Percentiles rank a stretch among this genome's conserved stretches.
phyloP scores from a whole-genome alignment of 176 grass and related monocot species.

The Carex myosuroides region DNA sequence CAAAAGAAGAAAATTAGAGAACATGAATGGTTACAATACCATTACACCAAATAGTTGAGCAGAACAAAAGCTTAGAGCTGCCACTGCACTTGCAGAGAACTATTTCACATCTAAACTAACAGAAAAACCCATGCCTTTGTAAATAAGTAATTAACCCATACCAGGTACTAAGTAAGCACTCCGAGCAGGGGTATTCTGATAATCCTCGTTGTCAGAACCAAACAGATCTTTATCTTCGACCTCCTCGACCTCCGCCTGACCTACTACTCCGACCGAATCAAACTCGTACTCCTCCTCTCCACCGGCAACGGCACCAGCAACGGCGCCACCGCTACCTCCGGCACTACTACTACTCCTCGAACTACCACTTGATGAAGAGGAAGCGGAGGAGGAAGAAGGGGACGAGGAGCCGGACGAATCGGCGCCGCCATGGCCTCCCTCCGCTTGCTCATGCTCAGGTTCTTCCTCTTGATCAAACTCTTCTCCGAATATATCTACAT shows the following conservation, averaged over 20 bases:
- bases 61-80: neutral
- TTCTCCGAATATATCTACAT: constrained; percentile 63
- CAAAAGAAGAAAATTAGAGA: neutral
- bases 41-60: neutral
- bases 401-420: constrained; percentile 75
- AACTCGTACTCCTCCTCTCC: constrained; percentile 42
- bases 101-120: neutral
- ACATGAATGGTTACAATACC: neutral
- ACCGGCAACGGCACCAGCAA: constrained; percentile 18
- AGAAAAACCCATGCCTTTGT: neutral
- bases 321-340: constrained; percentile 37
- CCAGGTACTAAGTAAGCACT: constrained; percentile 73
- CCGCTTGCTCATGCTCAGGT: constrained; percentile 22
- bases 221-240: constrained; percentile 80
- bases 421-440: constrained; percentile 40
- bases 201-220: constrained; percentile 86
- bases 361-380: constrained; percentile 49
- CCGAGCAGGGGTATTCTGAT: constrained; percentile 56
- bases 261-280: constrained; percentile 17
- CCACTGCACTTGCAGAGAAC: neutral
- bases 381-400: constrained; percentile 65
- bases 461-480: constrained; percentile 37
- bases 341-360: constrained; percentile 44
- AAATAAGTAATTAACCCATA: constrained; percentile 24
- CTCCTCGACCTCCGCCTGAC: constrained; percentile 21